phyloP scores from a whole-genome alignment of 148 eudicot genomes.

The Diospyros kaki region DNA sequence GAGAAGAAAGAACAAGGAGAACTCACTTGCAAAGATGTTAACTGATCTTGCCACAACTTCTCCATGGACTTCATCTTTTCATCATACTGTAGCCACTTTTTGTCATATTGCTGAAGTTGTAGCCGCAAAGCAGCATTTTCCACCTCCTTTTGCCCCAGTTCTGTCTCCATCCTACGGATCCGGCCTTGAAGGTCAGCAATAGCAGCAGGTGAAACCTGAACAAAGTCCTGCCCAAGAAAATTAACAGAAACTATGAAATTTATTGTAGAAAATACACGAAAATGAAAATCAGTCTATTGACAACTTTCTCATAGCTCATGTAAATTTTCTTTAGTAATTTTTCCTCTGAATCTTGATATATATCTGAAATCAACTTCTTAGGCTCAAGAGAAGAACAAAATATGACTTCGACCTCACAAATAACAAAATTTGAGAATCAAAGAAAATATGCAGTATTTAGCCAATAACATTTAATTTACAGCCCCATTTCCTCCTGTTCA shows the following conservation, averaged over 20 bases:
- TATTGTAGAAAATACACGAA: background rate
- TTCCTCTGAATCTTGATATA: background rate
- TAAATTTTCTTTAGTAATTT: background rate
- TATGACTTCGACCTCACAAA: background rate
- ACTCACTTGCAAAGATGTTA: slow-evolving; percentile 37
- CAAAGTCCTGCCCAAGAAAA: slow-evolving; percentile 19
- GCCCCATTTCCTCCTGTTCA: background rate
- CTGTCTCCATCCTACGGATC: slow-evolving; percentile 18
- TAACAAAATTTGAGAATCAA: background rate
- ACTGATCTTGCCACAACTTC: slow-evolving; percentile 52
- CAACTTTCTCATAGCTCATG: background rate
- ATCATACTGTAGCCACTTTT: slow-evolving; percentile 35
- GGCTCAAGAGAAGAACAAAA: no score
- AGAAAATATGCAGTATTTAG: background rate
- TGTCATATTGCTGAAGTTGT: slow-evolving; percentile 24
- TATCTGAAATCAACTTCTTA: background rate
- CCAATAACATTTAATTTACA: background rate
- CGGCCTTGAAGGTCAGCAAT: slow-evolving; percentile 40
- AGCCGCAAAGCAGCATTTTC: slow-evolving; percentile 26
- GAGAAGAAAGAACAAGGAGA: background rate
- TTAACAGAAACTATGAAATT: background rate
- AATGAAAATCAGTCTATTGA: background rate
- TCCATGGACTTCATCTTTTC: slow-evolving; percentile 45
- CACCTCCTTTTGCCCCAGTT: slow-evolving; percentile 23
- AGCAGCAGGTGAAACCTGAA: slow-evolving; percentile 28